A percentile compares a stretch with the other conserved stretches of the same genome.
Evolutionary conservation across 2,329 filamentous ascomycete genomes (phyloP).

Genomic region (Rosellinia necatrix): DNA sequence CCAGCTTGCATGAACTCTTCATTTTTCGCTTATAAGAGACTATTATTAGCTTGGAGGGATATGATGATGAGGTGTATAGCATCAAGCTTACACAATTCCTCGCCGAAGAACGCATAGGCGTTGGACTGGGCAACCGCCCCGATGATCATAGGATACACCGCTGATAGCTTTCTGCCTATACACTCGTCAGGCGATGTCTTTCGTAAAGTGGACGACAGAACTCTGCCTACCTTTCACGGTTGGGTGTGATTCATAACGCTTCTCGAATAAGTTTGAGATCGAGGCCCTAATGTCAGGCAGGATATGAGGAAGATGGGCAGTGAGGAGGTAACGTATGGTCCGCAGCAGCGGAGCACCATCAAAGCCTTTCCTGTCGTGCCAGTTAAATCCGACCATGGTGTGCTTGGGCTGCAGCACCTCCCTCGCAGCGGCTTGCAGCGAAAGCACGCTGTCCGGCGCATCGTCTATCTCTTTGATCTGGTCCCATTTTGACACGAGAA

Average conservation of each 20-base stretch:
- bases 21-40: not conserved
- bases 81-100: not conserved
- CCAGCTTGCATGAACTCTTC: not conserved
- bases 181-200: not conserved
- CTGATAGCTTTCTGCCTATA: not conserved
- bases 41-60: not conserved
- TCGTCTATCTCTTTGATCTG: constrained; percentile 30
- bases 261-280: not conserved
- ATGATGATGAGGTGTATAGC: not conserved
- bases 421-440: constrained; percentile 28
- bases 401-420: constrained; percentile 8
- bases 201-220: not conserved
- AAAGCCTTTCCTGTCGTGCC: not conserved
- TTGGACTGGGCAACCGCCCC: not conserved
- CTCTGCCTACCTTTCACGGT: not conserved
- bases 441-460: constrained; percentile 21
- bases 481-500: constrained; percentile 11
- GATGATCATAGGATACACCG: constrained; percentile 2
- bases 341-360: not conserved
- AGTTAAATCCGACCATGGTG: constrained; percentile 3
- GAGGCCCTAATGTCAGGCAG: not conserved
- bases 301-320: not conserved
- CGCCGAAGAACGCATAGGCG: constrained; percentile 4
- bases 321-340: not conserved
- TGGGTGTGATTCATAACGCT: not conserved